Base-by-base conservation (phyloP, 2,329 filamentous ascomycete species). In the Fusarium sp. region DNA sequence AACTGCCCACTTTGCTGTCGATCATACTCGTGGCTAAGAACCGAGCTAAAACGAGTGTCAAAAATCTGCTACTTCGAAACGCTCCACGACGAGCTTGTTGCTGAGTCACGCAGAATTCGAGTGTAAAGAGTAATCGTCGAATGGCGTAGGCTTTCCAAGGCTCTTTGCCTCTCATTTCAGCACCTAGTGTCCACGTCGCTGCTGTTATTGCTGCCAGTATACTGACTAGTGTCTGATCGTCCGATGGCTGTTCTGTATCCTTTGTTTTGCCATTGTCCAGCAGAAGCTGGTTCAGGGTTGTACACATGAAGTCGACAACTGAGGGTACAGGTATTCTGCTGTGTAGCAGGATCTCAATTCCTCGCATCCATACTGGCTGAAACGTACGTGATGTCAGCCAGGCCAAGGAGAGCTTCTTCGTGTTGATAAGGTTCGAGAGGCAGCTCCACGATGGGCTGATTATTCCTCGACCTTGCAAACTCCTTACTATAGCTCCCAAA, bases 201-300 rank as follows among this genome's bases (percentile, higher is more conserved):
- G 76, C 74, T 16, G 69, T 63, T 31, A 80, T 49, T n/a, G 74
- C 77, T 18, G 77, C 76, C 11, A 73, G 63, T 12, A 80, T 62
- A 37, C 74, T 75, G n/a, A 71, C 70, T 24, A 80, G 66, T 12
- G 72, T 74, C 50, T 75, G 71, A 33, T 77, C 72, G 6, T 63
- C 69, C 31, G 66, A 41, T 12, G 35, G 44, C 28, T 65, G 49
- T 28, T 66, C 42, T 15, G 33, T 23, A 8, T 18, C 47, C 10
- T 43, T 41, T 6, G 50, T 42, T 9, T 63, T 52, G 28, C 48
- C 59, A 13, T 56, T 43, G 18, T 59, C 39, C n/a, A 65, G 46
- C 20, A 71, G 56, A 33, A 79, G 68, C 18, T 68, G 64, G 21
- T 65, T 44, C 35, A 79, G 48, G 8, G 72, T 74, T 9, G 63